Evolutionary conservation across 1,284 basidiomycete species (phyloP), one percentile per base, ranked within the genome.

Genomic region (Cerioporus squamosus): DNA sequence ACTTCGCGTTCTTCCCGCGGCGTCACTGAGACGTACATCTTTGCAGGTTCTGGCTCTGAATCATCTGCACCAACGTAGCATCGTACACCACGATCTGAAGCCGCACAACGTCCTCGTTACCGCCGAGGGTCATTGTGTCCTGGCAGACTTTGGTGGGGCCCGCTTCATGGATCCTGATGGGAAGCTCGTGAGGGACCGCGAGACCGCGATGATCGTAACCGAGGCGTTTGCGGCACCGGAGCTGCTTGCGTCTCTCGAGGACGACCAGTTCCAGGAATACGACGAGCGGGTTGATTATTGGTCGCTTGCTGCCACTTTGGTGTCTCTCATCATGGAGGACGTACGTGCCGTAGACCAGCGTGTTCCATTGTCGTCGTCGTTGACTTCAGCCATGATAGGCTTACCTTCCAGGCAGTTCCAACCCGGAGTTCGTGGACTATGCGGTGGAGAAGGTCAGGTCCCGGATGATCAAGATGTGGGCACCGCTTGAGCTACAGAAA

Each of bases 101-200:
- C 86, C 86, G 1, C 84, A 84, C 66, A 88, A 88, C 66, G 81
- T 88, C 51, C 74, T 90, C 7, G 73, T 90, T 17, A 83, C 85
- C 71, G 81, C 82, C 61, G 74, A 78, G 40, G 87, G 87, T 0
- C 86, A 89, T 64, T 85, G 84, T 5, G 83, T 86, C 60, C 76
- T 89, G 49, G 83, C 84, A 20, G 87, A 88, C 68, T 87, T 87
- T 72, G 87, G 88, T 68, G 65, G 65, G 1, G 63, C 65, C 7
- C 63, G 57, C 53, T 66, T 70, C 43, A 53, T 50, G 12, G 44
- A 60, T 45, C 9, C 10, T 9, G 3, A 39, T 3, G 50, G 60
- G 10, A 43, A 23, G 36, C 54, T 69, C 17, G 6, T n/a, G 5
- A 59, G 58, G 15, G 39, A 42, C 15, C 24, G 17, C 0, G 33